phyloP scores from a whole-genome alignment of 73 alveolate genomes.

The Tetrahymena malaccensis region DNA sequence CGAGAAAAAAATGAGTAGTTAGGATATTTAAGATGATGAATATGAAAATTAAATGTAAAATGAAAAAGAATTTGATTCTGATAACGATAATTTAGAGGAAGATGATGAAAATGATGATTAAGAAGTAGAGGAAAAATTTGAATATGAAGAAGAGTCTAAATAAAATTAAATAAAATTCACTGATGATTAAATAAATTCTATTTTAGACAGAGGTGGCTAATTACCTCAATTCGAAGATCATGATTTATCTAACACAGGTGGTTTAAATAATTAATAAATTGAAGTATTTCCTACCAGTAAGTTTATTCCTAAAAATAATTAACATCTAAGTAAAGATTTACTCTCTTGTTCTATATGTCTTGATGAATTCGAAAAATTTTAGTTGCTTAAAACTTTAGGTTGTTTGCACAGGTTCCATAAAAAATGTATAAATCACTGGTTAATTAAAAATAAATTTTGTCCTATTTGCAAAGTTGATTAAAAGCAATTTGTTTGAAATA shows the following conservation, averaged over 20 bases:
- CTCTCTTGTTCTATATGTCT: neutral
- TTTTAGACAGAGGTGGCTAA: neutral
- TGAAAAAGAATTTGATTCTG: neutral
- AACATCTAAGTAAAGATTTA: neutral
- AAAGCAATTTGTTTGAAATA: neutral
- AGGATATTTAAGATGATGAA: neutral
- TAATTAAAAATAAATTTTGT: neutral
- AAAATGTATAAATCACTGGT: neutral
- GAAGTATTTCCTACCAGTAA: neutral
- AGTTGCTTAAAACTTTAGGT: neutral
- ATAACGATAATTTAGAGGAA: neutral
- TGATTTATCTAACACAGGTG: neutral
- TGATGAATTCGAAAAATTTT: neutral
- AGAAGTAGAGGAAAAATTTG: neutral
- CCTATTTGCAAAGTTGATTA: neutral
- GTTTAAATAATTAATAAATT: neutral
- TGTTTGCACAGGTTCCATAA: neutral
- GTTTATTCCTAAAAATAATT: neutral
- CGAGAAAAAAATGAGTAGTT: too few relatives aligned
- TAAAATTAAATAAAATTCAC: neutral
- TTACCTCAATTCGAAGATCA: neutral
- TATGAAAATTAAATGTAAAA: neutral
- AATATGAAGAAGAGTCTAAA: neutral
- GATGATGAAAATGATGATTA: neutral
- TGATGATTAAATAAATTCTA: neutral